Conservation (phyloP, 768 basidiomycete genomes). For the Arthromyces matolae region DNA sequence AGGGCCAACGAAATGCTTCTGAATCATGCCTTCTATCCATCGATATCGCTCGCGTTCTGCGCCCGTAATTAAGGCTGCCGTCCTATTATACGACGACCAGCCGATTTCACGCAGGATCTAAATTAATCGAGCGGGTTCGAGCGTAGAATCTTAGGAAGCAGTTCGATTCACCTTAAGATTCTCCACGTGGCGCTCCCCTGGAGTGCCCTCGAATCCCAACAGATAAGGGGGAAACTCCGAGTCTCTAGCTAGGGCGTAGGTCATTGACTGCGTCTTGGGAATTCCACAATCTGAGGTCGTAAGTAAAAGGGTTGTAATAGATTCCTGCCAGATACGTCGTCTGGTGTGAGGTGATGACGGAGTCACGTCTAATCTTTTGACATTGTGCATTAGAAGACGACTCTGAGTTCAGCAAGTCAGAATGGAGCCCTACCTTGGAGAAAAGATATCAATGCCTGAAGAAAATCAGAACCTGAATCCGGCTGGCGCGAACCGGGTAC, state of each 20-base stretch:
- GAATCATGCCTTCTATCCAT: conserved; percentile 49
- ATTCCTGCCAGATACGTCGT: conserved; percentile 79
- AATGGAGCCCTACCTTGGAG: conserved; percentile 48
- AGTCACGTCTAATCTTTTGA: conserved; percentile 53
- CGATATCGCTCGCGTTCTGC: conserved; percentile 45
- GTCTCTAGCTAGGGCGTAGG: conserved; percentile 54
- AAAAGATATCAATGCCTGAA: conserved; percentile 76
- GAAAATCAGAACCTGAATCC: background rate
- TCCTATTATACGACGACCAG: conserved; percentile 47
- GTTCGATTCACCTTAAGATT: conserved; percentile 59
- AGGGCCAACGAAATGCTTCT: conserved; percentile 58
- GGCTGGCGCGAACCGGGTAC: conserved; percentile 20
- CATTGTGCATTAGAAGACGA: background rate
- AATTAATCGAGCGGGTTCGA: no score
- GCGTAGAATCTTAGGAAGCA: no score
- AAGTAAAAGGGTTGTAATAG: conserved; percentile 62
- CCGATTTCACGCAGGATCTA: conserved; percentile 78
- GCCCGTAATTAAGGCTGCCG: conserved; percentile 42
- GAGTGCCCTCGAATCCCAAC: conserved; percentile 56
- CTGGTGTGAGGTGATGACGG: conserved; percentile 54
- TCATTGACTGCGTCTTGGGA: conserved; percentile 52
- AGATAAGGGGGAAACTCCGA: conserved; percentile 68
- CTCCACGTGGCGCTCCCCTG: conserved; percentile 71
- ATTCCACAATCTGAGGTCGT: conserved; percentile 58
- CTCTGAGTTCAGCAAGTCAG: background rate